Conservation (phyloP, 257 asterid genomes). For the Solanum chiquidenum region DNA sequence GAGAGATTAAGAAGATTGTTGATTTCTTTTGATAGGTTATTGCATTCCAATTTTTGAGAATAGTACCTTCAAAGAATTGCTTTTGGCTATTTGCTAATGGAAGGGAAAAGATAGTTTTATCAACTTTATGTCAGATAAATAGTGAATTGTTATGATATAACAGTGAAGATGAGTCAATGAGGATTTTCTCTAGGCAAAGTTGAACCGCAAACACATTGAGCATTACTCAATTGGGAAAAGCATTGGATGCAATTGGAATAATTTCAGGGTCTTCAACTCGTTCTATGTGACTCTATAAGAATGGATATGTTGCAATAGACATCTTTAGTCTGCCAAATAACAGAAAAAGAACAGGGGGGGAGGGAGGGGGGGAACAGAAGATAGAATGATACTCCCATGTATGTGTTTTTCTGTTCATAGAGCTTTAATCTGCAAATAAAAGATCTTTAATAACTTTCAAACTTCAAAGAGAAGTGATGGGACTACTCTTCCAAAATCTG, state of each 20-base stretch:
- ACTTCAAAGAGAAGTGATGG: not conserved
- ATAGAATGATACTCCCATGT: not conserved
- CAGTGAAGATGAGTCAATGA: not conserved
- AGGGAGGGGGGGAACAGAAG: too few species aligned
- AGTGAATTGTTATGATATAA: not conserved
- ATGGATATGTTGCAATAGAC: not conserved
- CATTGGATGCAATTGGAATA: not conserved
- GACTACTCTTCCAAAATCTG: not conserved
- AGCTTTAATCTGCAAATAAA: not conserved
- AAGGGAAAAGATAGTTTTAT: not conserved
- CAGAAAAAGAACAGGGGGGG: not conserved
- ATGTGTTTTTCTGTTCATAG: not conserved
- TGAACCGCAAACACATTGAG: not conserved
- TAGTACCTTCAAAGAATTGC: not conserved
- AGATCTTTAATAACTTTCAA: not conserved
- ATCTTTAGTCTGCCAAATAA: not conserved
- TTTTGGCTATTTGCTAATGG: not conserved
- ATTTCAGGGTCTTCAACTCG: not conserved
- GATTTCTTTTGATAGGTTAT: not conserved
- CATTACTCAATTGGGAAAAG: not conserved
- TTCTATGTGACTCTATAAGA: not conserved
- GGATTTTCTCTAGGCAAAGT: not conserved
- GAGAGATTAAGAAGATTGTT: not conserved
- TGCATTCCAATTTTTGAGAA: not conserved
- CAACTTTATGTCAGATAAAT: not conserved